These are phyloP conservation scores for Scedosporium minutisporum DNA, from an alignment of 2,329 filamentous ascomycete species.

Conservation along the genomic window DNA sequence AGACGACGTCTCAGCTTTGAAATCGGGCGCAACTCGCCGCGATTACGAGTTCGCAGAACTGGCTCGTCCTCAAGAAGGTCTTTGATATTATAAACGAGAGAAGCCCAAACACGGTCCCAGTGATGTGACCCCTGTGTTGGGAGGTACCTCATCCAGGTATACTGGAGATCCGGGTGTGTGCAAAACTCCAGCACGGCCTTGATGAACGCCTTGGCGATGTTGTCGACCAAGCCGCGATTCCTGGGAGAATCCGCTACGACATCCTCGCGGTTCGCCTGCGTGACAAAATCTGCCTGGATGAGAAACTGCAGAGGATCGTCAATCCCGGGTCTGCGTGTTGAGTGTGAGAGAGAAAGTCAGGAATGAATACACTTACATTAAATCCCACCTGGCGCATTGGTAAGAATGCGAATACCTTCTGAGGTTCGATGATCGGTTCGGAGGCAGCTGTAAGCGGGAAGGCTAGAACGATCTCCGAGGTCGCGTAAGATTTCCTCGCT, in stretches of 20 bases:
- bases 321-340: background rate
- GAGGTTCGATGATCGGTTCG: conserved; percentile 25
- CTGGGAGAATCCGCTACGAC: conserved; percentile 25
- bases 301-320: conserved; percentile 24
- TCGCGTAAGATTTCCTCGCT: conserved; percentile 12
- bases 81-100: conserved; percentile 16
- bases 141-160: conserved; percentile 35
- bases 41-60: conserved; percentile 7
- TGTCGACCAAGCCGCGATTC: conserved; percentile 25
- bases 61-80: conserved; percentile 7
- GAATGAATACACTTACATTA: conserved; percentile 20
- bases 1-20: background rate
- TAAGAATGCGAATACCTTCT: conserved; percentile 36
- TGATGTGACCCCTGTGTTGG: conserved; percentile 18
- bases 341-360: background rate
- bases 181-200: conserved; percentile 28
- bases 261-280: conserved; percentile 32
- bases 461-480: conserved; percentile 30
- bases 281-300: conserved; percentile 41
- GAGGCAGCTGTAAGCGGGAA: conserved; percentile 29
- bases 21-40: background rate
- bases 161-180: conserved; percentile 25
- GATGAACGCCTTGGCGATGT: conserved; percentile 28
- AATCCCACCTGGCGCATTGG: conserved; percentile 33
- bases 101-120: conserved; percentile 19